Evolutionary conservation across 1,139 yeast genomes (phyloP), one percentile per base, ranked within the genome.

Genomic region (Debaryomyces psychrophilus): DNA sequence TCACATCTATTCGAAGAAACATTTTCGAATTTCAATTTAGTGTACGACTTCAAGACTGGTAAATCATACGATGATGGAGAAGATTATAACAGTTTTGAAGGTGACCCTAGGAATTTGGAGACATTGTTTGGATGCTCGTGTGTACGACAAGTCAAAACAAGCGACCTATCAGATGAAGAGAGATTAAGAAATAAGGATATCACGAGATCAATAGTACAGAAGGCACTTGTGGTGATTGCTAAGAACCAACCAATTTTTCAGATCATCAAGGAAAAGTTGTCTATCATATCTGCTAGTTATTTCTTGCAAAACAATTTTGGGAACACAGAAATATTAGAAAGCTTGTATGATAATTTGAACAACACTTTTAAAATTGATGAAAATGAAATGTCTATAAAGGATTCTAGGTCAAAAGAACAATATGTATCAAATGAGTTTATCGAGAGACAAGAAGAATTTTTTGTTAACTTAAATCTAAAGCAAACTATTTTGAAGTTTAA

Each of bases 91-190:
- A 65, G 67, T 27, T 79, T 65, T 52, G 66, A 60, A 42, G 71
- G 72, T 5, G 76, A 75, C 43, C 79, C 82, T 6, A 69, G 76
- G 45, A 62, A 77, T 50, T 71, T 82, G 33, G 81, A 85, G 18
- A 93, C 99, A 0, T 67, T 90, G 14, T 93, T 93, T 73, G 99
- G 97, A 1, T 88, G 96, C 53, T 87, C 96, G 0, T 93, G 99
- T 66, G 90, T 92, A 23, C 76, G 97, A 40, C 98, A 93, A 64
- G 79, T 90, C 37, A 77, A 81, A 46, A 74, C 88, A 1, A 77
- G 80, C 29, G 86, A 85, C 31, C 69, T 93, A 46, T 60, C 71
- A 1, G 61, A 56, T 31, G 70, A 66, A 44, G 79, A 74, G 53
- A 59, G 79, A 26, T 77, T 76, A 44, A 70, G 79, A 48, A 79